phyloP scores from a whole-genome alignment of 2,329 filamentous ascomycete species.

The Ophiostoma sp. region DNA sequence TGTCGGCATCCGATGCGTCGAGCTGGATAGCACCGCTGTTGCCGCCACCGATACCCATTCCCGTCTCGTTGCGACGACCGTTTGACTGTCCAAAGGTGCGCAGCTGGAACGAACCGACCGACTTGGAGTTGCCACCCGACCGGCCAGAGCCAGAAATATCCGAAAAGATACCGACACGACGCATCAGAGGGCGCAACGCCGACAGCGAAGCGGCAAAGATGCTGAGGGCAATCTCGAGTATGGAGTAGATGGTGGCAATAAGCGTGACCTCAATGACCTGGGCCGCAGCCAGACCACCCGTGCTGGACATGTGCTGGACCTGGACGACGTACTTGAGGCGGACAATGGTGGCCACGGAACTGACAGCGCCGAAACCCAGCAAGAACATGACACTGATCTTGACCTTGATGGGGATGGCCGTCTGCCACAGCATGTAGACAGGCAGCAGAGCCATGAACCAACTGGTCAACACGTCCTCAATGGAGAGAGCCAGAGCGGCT shows the following conservation, averaged over 20 bases:
- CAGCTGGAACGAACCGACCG: neutral
- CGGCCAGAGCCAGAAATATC: neutral
- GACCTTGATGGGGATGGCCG: constrained; percentile 18
- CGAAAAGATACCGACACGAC: constrained; percentile 5
- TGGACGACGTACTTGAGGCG: constrained; percentile 14
- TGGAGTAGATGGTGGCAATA: constrained; percentile 16
- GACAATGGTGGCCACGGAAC: constrained; percentile 15
- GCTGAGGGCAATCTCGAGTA: constrained; percentile 22
- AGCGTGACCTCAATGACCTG: constrained; percentile 2
- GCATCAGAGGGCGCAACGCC: constrained; percentile 19
- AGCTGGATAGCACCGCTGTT: constrained; percentile 17
- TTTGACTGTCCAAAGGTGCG: constrained; percentile 6
- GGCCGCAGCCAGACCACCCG: neutral
- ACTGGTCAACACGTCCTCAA: constrained; percentile 21
- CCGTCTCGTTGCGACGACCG: neutral
- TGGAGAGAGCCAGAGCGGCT: constrained; percentile 21
- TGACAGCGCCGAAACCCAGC: constrained; percentile 18
- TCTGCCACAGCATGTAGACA: constrained; percentile 20
- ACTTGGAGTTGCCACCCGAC: constrained; percentile 11
- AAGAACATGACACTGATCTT: constrained; percentile 13
- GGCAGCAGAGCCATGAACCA: constrained; percentile 20
- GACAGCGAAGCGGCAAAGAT: constrained; percentile 22
- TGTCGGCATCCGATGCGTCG: neutral
- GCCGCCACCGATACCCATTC: neutral
- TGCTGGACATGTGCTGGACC: constrained; percentile 1